phyloP scores from a whole-genome alignment of 1,284 basidiomycete genomes.

The Inonotus hispidus region DNA sequence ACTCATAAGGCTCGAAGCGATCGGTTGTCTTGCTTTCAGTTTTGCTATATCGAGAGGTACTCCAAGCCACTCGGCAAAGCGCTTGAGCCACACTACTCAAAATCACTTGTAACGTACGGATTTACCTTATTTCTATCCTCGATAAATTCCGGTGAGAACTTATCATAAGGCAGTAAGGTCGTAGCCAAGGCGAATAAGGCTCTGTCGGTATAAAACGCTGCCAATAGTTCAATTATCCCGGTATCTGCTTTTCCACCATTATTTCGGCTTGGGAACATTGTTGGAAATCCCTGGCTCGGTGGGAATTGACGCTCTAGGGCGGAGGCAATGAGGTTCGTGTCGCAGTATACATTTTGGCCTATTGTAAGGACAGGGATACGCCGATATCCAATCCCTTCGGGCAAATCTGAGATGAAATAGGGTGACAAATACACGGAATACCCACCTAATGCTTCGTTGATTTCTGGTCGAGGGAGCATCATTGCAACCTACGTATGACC shows the following conservation, averaged over 20 bases:
- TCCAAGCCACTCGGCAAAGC: constrained; percentile 23
- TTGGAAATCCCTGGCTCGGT: constrained; percentile 37
- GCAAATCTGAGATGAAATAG: background rate
- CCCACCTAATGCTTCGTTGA: constrained; percentile 42
- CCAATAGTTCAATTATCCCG: constrained; percentile 42
- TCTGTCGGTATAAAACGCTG: constrained; percentile 40
- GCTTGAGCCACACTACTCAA: background rate
- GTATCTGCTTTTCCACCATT: constrained; percentile 36
- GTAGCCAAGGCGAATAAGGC: constrained; percentile 38
- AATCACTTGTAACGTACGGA: constrained; percentile 17
- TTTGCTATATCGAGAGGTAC: constrained; percentile 32
- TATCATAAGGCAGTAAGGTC: constrained; percentile 40
- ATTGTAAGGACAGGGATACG: constrained; percentile 53
- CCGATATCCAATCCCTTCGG: constrained; percentile 37
- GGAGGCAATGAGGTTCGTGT: constrained; percentile 32
- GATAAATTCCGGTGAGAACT: constrained; percentile 43
- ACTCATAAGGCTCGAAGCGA: constrained; percentile 31
- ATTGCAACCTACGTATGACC: constrained; percentile 36
- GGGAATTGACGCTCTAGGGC: constrained; percentile 41
- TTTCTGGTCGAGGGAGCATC: constrained; percentile 48
- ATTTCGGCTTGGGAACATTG: constrained; percentile 42
- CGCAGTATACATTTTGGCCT: constrained; percentile 51
- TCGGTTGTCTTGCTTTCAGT: constrained; percentile 30
- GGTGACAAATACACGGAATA: background rate
- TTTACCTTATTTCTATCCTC: constrained; percentile 40